Evolutionary conservation across 2,329 filamentous ascomycete genomes (phyloP).

Genomic region (Phaeomoniella chlamydospora): DNA sequence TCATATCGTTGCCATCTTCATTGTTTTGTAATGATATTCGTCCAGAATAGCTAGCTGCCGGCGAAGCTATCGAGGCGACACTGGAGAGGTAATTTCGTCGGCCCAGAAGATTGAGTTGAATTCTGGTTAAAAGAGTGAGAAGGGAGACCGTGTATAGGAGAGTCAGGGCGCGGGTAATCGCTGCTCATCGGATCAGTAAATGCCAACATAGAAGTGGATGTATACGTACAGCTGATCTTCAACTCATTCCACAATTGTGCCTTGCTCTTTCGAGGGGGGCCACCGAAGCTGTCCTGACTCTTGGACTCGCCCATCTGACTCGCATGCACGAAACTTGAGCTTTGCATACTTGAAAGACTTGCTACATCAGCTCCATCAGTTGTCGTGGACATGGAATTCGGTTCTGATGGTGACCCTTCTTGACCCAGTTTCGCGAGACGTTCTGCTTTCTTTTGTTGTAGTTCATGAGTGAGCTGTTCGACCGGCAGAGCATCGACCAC

Average conservation of each 20-base stretch:
- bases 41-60: constrained; percentile 31
- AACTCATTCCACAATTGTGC: constrained; percentile 93
- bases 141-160: constrained; percentile 83
- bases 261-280: constrained; percentile 57
- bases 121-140: constrained; percentile 78
- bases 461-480: constrained; percentile 80
- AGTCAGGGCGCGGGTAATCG: constrained; percentile 81
- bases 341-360: constrained; percentile 62
- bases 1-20: constrained; percentile 54
- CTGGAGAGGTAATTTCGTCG: constrained; percentile 91
- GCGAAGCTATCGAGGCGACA: constrained; percentile 78
- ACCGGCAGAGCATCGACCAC: constrained; percentile 79
- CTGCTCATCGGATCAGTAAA: constrained; percentile 29
- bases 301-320: constrained; percentile 55
- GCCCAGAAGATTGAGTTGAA: constrained; percentile 93
- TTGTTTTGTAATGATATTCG: constrained; percentile 86
- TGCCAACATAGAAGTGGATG: background rate
- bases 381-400: constrained; percentile 44
- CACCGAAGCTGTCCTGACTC: constrained; percentile 26
- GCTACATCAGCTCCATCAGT: constrained; percentile 64
- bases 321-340: constrained; percentile 69
- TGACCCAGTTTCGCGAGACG: constrained; percentile 46
- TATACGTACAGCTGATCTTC: constrained; percentile 72
- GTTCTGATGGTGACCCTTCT: constrained; percentile 21
- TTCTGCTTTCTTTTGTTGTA: constrained; percentile 82